A percentile compares a stretch with the other conserved stretches of the same genome.
These are phyloP conservation scores for Phenoliferia sp. DNA, from an alignment of 1,284 basidiomycete species.

Conservation along the genomic window DNA sequence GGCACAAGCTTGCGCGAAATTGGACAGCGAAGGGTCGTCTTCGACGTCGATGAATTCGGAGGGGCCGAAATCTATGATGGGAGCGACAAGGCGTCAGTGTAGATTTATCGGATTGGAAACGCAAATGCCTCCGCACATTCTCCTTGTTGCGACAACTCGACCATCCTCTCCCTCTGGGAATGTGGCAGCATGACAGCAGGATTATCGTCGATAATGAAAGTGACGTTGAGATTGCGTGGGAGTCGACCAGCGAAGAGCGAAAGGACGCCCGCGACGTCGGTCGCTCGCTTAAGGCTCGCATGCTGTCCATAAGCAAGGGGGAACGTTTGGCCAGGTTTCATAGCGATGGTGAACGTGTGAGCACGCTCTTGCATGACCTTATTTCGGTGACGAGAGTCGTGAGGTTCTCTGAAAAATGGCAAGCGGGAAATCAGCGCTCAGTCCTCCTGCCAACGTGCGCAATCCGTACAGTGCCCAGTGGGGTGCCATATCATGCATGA, in stretches of 20 bases:
- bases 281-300: constrained; percentile 32
- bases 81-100: background rate
- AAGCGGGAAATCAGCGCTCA: background rate
- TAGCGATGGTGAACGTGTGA: constrained; percentile 36
- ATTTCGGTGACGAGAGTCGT: constrained; percentile 32
- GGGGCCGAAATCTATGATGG: constrained; percentile 28
- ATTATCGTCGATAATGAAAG: constrained; percentile 49
- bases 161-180: constrained; percentile 42
- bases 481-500: constrained; percentile 34
- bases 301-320: constrained; percentile 26
- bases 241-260: constrained; percentile 41
- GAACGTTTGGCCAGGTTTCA: constrained; percentile 20
- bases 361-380: constrained; percentile 36
- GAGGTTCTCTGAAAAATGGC: constrained; percentile 12
- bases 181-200: constrained; percentile 48
- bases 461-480: constrained; percentile 32
- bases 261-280: constrained; percentile 39
- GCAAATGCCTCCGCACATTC: constrained; percentile 40
- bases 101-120: background rate
- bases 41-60: constrained; percentile 34
- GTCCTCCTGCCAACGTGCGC: background rate
- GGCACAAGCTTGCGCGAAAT: constrained; percentile 36
- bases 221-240: constrained; percentile 42
- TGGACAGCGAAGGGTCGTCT: constrained; percentile 28
- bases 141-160: constrained; percentile 44